Conservation (phyloP, 1,284 basidiomycete genomes). For the Boletus subluridellus region DNA sequence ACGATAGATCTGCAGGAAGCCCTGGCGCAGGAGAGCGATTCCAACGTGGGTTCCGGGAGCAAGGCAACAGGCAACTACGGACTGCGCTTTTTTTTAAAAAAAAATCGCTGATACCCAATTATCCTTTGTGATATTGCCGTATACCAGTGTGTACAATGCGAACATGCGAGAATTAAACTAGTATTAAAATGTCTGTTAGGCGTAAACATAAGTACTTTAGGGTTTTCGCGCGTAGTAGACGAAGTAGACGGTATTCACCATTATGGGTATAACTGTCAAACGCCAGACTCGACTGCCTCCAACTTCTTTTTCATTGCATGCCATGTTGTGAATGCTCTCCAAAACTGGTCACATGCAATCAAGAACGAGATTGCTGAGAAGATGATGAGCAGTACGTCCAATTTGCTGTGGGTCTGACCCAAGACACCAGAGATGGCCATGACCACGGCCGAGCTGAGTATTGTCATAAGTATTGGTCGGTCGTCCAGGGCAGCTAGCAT, state of each 20-base stretch:
- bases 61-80: neutral
- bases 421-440: slow-evolving; percentile 19
- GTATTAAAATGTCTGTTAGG: neutral
- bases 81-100: neutral
- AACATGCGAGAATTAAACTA: neutral
- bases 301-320: slow-evolving; percentile 12
- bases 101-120: neutral
- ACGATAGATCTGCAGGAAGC: no score
- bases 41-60: no score
- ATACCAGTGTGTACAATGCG: neutral
- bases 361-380: slow-evolving; percentile 18
- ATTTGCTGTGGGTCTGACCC: slow-evolving; percentile 16
- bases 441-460: slow-evolving; percentile 20
- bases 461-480: neutral
- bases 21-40: neutral
- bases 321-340: slow-evolving; percentile 24
- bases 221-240: neutral
- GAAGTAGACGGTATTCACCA: neutral
- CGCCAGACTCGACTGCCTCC: neutral
- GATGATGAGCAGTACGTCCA: slow-evolving; percentile 20
- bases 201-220: neutral
- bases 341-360: slow-evolving; percentile 27
- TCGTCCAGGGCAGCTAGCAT: neutral
- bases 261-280: slow-evolving; percentile 6
- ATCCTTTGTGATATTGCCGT: neutral